Evolutionary conservation across 108 stramenopile genomes (phyloP).

Genomic region (Skeletonema menzelii): DNA sequence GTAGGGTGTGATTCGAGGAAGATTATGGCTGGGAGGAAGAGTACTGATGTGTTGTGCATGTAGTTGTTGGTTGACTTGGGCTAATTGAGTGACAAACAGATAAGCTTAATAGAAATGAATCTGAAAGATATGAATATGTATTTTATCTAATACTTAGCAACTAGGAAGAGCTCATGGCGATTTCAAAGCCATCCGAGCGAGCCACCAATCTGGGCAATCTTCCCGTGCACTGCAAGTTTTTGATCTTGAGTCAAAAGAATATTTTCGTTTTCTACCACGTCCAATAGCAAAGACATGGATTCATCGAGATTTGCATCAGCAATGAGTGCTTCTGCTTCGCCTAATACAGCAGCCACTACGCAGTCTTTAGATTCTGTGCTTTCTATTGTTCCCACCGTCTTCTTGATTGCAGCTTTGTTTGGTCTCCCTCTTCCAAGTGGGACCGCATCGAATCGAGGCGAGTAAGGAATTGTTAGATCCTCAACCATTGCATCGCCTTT

Average conservation of each 20-base stretch:
- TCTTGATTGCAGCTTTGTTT: slow-evolving; percentile 17
- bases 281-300: slow-evolving; percentile 36
- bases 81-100: background rate
- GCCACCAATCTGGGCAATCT: slow-evolving; percentile 22
- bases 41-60: slow-evolving; percentile 17
- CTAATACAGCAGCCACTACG: background rate
- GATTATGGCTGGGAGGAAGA: slow-evolving; percentile 46
- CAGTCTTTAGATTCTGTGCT: background rate
- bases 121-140: no score
- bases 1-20: slow-evolving; percentile 79
- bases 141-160: no score
- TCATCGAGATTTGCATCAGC: slow-evolving; percentile 9
- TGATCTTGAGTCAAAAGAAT: slow-evolving; percentile 13
- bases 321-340: slow-evolving; percentile 27
- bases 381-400: slow-evolving; percentile 7
- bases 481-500: slow-evolving; percentile 3
- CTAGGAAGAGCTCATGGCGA: background rate
- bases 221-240: slow-evolving; percentile 32
- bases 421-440: slow-evolving; percentile 11
- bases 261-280: slow-evolving; percentile 26
- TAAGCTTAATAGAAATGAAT: background rate
- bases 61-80: background rate
- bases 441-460: slow-evolving; percentile 16
- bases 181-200: slow-evolving; percentile 39
- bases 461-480: slow-evolving; percentile 20